phyloP scores from a whole-genome alignment of 805 yeast genomes.

The Candida saitoana region DNA sequence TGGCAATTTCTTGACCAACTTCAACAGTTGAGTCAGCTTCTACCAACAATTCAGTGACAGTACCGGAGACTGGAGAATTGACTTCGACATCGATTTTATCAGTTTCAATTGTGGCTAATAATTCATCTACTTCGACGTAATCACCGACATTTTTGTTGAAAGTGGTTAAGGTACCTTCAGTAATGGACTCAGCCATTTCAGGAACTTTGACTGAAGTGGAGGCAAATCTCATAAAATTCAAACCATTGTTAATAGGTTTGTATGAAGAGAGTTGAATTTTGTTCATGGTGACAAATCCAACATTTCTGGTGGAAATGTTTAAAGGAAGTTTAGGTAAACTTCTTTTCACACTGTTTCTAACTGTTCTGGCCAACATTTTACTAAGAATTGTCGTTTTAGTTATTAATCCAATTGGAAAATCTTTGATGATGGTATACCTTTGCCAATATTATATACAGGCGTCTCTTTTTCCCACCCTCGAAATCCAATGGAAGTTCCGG shows the following conservation, averaged over 20 bases:
- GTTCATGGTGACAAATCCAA: slow-evolving; percentile 3
- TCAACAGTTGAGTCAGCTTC: slow-evolving; percentile 87
- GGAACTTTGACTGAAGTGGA: slow-evolving; percentile 77
- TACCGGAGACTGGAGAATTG: slow-evolving; percentile 90
- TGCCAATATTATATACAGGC: too few relatives aligned
- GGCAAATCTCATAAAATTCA: slow-evolving; percentile 34
- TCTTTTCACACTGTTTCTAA: slow-evolving; percentile 27
- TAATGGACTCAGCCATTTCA: slow-evolving; percentile 96
- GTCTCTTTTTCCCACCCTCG: too few relatives aligned
- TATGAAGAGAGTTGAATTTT: slow-evolving; percentile 5
- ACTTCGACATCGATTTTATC: slow-evolving; percentile 98
- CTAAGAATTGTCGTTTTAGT: not conserved
- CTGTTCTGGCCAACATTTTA: slow-evolving; percentile 32
- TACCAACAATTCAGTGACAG: slow-evolving; percentile 77
- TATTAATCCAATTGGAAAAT: not conserved
- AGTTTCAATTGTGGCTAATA: slow-evolving; percentile 94
- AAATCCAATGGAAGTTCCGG: not conserved
- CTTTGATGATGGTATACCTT: not conserved
- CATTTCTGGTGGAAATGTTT: not conserved
- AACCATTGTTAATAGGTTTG: slow-evolving; percentile 7
- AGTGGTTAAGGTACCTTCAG: slow-evolving; percentile 86
- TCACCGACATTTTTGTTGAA: slow-evolving; percentile 80
- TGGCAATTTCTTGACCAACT: slow-evolving; percentile 89
- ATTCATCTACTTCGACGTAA: slow-evolving; percentile 79
- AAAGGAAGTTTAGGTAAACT: not conserved